Evolutionary conservation across 352 stramenopile species (phyloP).

Genomic region (Phytophthora idaei): DNA sequence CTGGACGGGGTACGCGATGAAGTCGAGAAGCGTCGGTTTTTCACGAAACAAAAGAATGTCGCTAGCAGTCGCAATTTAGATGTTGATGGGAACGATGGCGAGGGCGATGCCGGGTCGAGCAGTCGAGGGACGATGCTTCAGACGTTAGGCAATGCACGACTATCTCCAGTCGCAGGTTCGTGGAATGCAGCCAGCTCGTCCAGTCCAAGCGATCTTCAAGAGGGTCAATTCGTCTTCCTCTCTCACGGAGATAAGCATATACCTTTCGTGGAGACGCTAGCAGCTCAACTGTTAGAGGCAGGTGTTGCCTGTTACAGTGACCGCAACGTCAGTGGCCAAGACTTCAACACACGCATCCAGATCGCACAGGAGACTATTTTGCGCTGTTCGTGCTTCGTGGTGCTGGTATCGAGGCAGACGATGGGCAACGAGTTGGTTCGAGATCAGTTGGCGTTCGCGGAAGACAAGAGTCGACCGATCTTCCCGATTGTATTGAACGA

Average conservation of each 20-base stretch:
- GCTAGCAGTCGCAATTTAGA: conserved; percentile 8
- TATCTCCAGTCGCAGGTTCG: conserved; percentile 1
- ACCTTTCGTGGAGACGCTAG: conserved; percentile 12
- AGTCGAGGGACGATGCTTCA: conserved; percentile 24
- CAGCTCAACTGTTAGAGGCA: conserved; percentile 1
- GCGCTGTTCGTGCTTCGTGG: conserved; percentile 68
- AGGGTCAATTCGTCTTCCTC: conserved; percentile 21
- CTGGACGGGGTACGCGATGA: conserved; percentile 62
- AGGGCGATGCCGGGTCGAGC: conserved; percentile 3
- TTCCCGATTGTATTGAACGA: conserved; percentile 75
- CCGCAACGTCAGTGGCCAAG: conserved; percentile 15
- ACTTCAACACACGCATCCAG: conserved; percentile 27
- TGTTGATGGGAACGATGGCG: neutral
- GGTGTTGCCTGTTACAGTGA: conserved; percentile 24
- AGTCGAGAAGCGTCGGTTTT: conserved; percentile 45
- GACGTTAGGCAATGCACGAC: conserved; percentile 1
- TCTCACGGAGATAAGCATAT: conserved; percentile 28
- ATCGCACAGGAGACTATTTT: conserved; percentile 62
- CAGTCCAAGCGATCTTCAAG: conserved; percentile 8
- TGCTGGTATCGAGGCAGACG: conserved; percentile 68
- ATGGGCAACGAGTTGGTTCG: conserved; percentile 67
- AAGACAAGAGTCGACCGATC: conserved; percentile 76
- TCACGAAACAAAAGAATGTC: conserved; percentile 49
- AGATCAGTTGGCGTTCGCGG: conserved; percentile 76
- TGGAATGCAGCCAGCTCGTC: conserved; percentile 33